Evolutionary conservation across 2,329 filamentous ascomycete genomes (phyloP), one percentile per base, ranked within the genome.

Genomic region (Didymella arachidicola): DNA sequence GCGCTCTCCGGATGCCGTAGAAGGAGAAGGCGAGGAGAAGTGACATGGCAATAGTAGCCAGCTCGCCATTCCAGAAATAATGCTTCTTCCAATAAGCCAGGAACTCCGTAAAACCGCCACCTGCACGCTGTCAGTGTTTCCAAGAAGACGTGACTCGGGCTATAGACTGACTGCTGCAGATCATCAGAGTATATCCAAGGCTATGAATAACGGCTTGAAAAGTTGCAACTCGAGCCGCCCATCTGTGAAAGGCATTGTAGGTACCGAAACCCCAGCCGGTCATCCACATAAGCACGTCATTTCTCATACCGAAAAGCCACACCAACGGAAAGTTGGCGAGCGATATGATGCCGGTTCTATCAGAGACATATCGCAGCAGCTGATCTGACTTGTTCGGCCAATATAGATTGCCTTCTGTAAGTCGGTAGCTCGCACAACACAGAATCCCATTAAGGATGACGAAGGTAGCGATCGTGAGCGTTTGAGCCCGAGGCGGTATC

Each of bases 231-330:
- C 88, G 80, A 0, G 89, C 88, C 3, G 88, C 80, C 80, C 87
- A 87, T 0, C 88, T 84, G 72, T 91, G 89, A 51, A 90, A 89
- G 39, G 86, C 82, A 63, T 86, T 90, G 67, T 86, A 90, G 0
- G 86, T 87, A 1, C 82, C 81, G 70, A 88, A 90, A 11, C 85
- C 86, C 87, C 88, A 91, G 0, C 88, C 88, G 0, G 89, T 90
- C 0, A 87, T 70, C 86, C 86, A 89, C 53, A 89, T 78, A 16
- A 90, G 80, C 0, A 87, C 67, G 50, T 91, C 89, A 61, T 91
- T 91, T 10, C 89, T 80, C 69, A 86, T 85, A 0, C 84, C 85
- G 63, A 91, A 90, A 0, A 90, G 72, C 87, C 87, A 90, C 0
- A 90, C 76, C 2, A 89, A 67, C 0, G 87, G 86, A 7, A 90